Evolutionary conservation across 352 stramenopile species (phyloP), one percentile per base, ranked within the genome.

Genomic region (Pythium periplocum): DNA sequence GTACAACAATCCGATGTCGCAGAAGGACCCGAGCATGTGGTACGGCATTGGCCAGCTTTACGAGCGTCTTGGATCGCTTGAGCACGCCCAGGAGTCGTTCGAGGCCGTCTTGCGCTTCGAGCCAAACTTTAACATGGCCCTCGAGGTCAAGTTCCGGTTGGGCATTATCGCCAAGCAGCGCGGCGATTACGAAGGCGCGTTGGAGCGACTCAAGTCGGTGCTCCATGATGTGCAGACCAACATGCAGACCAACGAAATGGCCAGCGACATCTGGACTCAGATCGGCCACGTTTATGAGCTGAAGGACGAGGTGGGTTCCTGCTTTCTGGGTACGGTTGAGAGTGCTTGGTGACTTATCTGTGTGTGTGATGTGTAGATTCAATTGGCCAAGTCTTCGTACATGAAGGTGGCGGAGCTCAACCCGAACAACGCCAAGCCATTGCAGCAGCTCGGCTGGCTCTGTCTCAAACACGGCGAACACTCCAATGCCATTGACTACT

Each of bases 1-100:
- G 80, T 93, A 91, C 72, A 90, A 93, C 73, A 93, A 91, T 64
- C 83, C 83, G 5, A 87, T 85, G 73, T 90, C 80, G 41, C 80
- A 93, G 64, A 88, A 90, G 59, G 83, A 93, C 53, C 80, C 83
- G 17, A 91, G 84, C 61, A 86, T 93, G 72, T 93, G 83, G 83
- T 93, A 90, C 66, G 83, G 83, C 57, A 93, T 93, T 46, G 83
- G 83, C 6, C 80, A 91, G 67, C 75, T 93, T 48, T 93, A 93
- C 60, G 83, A 93, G 56, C 83, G 83, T 37, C 77, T 89, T 7
- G 83, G 83, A 1, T 90, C 83, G 47, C 64, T 93, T 9, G 83
- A 93, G 57, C 83, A 93, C 64, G 83, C 83, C 17, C 80, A 93
- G 49, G 83, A 93, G 54, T 90, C 80, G 34, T 93, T 93, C 51